Evolutionary conservation across 2,329 filamentous ascomycete species (phyloP).

Genomic region (Domatiomyces catenatus): DNA sequence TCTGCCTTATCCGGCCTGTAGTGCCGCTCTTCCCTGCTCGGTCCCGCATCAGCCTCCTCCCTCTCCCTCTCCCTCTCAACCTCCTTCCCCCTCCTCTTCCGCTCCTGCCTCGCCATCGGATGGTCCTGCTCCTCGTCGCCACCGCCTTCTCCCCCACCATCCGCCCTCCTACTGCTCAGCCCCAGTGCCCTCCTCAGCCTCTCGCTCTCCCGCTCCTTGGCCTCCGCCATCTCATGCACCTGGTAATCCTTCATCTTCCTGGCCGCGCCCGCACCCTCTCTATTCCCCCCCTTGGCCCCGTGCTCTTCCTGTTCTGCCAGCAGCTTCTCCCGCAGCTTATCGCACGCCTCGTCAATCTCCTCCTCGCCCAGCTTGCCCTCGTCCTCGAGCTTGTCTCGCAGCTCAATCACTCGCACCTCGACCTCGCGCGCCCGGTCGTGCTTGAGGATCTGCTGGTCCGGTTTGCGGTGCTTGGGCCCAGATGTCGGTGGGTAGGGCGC

Average conservation of each 20-base stretch:
- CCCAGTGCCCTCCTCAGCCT: slow-evolving; percentile 70
- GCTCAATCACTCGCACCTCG: slow-evolving; percentile 83
- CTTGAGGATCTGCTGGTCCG: slow-evolving; percentile 82
- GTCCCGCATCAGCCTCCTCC: not conserved
- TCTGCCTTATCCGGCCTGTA: not conserved
- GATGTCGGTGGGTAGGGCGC: slow-evolving; percentile 47
- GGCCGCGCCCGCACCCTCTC: slow-evolving; percentile 22
- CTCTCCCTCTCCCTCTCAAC: slow-evolving; percentile 11
- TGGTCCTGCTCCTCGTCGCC: slow-evolving; percentile 22
- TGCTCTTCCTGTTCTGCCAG: slow-evolving; percentile 28
- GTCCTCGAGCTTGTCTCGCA: slow-evolving; percentile 83
- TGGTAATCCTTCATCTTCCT: slow-evolving; percentile 73
- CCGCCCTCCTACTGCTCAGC: slow-evolving; percentile 54
- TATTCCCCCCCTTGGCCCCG: slow-evolving; percentile 13
- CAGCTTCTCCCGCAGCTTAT: slow-evolving; percentile 45
- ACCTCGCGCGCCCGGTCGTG: slow-evolving; percentile 84
- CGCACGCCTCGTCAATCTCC: slow-evolving; percentile 68
- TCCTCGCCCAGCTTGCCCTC: slow-evolving; percentile 58
- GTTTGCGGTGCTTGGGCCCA: slow-evolving; percentile 50
- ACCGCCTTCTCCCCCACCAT: slow-evolving; percentile 26
- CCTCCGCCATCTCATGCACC: slow-evolving; percentile 88
- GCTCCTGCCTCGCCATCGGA: slow-evolving; percentile 33
- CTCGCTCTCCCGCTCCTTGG: slow-evolving; percentile 93
- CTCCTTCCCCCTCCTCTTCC: slow-evolving; percentile 26
- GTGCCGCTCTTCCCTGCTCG: not conserved